phyloP scores from a whole-genome alignment of 2,329 filamentous ascomycete genomes.

The Trichoderma endophyticum region DNA sequence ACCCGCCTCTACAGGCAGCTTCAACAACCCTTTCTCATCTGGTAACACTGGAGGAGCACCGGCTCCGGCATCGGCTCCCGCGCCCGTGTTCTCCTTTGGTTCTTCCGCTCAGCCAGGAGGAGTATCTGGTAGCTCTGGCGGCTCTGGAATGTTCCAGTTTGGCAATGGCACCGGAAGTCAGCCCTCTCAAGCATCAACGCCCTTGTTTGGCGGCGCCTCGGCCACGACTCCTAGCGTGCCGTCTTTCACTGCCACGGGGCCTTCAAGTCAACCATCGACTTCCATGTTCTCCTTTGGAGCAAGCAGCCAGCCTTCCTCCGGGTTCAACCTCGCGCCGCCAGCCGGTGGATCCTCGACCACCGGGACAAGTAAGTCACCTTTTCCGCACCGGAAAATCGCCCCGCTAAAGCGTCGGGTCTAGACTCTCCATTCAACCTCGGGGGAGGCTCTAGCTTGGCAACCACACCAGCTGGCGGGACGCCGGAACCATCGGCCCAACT shows the following conservation, averaged over 20 bases:
- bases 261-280: conserved; percentile 27
- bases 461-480: conserved; percentile 57
- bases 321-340: conserved; percentile 41
- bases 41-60: conserved; percentile 25
- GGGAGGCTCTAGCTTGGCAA: conserved; percentile 59
- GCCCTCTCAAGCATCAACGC: conserved; percentile 24
- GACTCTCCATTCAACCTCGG: conserved; percentile 56
- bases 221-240: conserved; percentile 30
- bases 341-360: conserved; percentile 43
- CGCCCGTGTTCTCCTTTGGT: conserved; percentile 40
- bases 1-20: conserved; percentile 25
- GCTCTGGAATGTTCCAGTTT: conserved; percentile 38
- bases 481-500: conserved; percentile 53
- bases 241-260: conserved; percentile 40
- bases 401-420: conserved; percentile 47
- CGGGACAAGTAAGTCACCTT: conserved; percentile 46
- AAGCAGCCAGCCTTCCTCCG: conserved; percentile 33
- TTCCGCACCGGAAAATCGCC: conserved; percentile 41
- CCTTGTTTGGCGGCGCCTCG: conserved; percentile 33
- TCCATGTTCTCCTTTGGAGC: conserved; percentile 34
- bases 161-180: conserved; percentile 28
- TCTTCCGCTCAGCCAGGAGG: conserved; percentile 21
- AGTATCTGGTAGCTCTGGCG: conserved; percentile 22
- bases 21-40: conserved; percentile 42
- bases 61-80: conserved; percentile 26